Percentiles rank a stretch among this genome's conserved stretches.
phyloP scores from a whole-genome alignment of 2,329 filamentous ascomycete genomes.

The Ophiostoma montium region DNA sequence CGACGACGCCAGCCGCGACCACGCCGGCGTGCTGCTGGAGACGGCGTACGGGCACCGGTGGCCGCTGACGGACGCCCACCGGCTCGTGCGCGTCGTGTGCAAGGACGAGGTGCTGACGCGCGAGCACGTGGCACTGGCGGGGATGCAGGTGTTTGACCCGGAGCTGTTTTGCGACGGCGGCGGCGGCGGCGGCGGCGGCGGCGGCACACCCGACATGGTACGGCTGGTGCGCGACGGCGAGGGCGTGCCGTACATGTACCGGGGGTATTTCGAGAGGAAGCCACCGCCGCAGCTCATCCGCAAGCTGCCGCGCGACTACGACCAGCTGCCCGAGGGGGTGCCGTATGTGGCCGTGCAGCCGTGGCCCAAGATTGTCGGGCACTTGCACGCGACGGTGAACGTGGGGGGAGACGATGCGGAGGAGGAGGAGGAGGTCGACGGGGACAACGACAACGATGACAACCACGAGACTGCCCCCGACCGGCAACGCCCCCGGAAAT shows the following conservation, averaged over 20 bases:
- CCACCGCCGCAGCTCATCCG: slow-evolving; percentile 28
- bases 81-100: slow-evolving; percentile 29
- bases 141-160: slow-evolving; percentile 2
- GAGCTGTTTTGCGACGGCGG: neutral
- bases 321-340: slow-evolving; percentile 26
- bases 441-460: neutral
- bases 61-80: slow-evolving; percentile 23
- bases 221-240: slow-evolving; percentile 28
- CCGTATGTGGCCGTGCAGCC: slow-evolving; percentile 34
- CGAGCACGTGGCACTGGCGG: slow-evolving; percentile 19
- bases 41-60: slow-evolving; percentile 36
- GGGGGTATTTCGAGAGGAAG: slow-evolving; percentile 27
- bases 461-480: neutral
- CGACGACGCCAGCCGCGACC: slow-evolving; percentile 26
- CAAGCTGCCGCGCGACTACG: slow-evolving; percentile 22
- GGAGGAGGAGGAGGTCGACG: slow-evolving; percentile 1
- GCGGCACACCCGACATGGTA: neutral
- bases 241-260: slow-evolving; percentile 27
- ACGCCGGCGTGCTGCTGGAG: slow-evolving; percentile 31
- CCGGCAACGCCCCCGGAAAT: slow-evolving; percentile 16
- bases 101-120: slow-evolving; percentile 15
- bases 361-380: slow-evolving; percentile 43
- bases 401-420: slow-evolving; percentile 1
- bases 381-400: slow-evolving; percentile 31
- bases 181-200: neutral